Evolutionary conservation across 768 basidiomycete species (phyloP).

Genomic region (Xerocomellus dryophilus): DNA sequence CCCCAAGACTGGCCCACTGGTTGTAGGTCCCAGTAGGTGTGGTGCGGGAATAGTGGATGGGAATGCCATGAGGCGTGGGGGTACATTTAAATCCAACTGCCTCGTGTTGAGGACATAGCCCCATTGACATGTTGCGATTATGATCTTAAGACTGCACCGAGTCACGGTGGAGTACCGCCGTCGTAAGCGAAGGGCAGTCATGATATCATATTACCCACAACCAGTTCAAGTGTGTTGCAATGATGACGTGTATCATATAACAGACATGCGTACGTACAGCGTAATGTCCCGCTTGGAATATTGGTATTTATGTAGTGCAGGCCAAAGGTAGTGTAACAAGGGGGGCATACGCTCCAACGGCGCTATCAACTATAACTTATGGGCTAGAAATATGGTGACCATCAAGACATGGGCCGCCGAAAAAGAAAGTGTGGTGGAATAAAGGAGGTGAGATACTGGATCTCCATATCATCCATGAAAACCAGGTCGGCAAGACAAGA

Average conservation of each 20-base stretch:
- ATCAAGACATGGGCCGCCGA: not conserved
- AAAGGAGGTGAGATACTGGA: not conserved
- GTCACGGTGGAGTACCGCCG: conserved; percentile 12
- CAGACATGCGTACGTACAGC: not conserved
- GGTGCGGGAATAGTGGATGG: not conserved
- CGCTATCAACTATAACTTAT: conserved; percentile 25
- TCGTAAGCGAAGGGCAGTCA: not conserved
- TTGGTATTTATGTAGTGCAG: conserved; percentile 1
- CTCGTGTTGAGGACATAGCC: conserved; percentile 18
- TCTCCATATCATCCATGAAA: not conserved
- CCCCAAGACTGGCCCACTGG: not conserved
- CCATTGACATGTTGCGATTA: not conserved
- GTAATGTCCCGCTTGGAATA: not conserved
- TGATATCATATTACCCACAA: conserved; percentile 9
- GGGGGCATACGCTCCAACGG: conserved; percentile 2
- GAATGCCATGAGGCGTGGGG: conserved; percentile 2
- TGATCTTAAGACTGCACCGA: not conserved
- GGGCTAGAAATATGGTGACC: conserved; percentile 2
- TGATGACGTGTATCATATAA: not conserved
- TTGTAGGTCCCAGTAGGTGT: conserved; percentile 7
- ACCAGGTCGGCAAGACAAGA: not conserved
- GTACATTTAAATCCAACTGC: conserved; percentile 7
- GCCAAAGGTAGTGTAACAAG: conserved; percentile 14
- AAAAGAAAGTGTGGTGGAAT: conserved; percentile 8
- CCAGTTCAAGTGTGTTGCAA: not conserved